These are phyloP conservation scores for Stagonosporopsis cucurbitacearum DNA, from an alignment of 2,329 filamentous ascomycete genomes.

Conservation along the genomic window DNA sequence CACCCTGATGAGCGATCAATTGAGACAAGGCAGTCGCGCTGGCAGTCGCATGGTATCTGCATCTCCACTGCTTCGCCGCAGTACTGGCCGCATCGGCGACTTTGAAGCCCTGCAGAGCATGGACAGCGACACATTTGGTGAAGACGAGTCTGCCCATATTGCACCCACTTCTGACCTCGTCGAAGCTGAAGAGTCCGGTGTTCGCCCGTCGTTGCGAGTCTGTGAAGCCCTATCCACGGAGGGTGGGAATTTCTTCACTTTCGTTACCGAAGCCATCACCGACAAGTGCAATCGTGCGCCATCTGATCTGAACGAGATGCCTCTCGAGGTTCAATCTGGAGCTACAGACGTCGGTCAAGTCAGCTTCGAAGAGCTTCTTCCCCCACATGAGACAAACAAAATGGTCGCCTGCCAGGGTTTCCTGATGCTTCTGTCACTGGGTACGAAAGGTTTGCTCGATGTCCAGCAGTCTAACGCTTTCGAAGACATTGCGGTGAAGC, in stretches of 20 bases:
- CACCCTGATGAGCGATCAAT: conserved; percentile 46
- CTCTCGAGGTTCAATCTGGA: conserved; percentile 36
- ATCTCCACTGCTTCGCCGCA: conserved; percentile 65
- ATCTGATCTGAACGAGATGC: conserved; percentile 9
- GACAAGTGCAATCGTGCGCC: conserved; percentile 35
- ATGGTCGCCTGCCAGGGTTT: conserved; percentile 67
- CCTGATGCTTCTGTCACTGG: conserved; percentile 48
- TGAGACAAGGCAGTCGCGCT: conserved; percentile 41
- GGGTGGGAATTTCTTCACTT: conserved; percentile 67
- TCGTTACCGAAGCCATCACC: conserved; percentile 58
- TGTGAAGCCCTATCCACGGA: conserved; percentile 63
- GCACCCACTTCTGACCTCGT: conserved; percentile 30
- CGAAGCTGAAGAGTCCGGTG: conserved; percentile 9
- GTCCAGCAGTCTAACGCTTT: conserved; percentile 65
- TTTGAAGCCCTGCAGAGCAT: conserved; percentile 40
- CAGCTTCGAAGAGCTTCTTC: conserved; percentile 72
- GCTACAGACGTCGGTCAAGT: conserved; percentile 52
- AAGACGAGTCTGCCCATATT: conserved; percentile 26
- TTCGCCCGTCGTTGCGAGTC: conserved; percentile 51
- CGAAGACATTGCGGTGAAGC: conserved; percentile 45
- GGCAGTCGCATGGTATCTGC: conserved; percentile 63
- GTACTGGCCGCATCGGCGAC: conserved; percentile 36
- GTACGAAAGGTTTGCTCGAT: conserved; percentile 66
- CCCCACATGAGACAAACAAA: conserved; percentile 60
- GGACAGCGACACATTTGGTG: conserved; percentile 34